Evolutionary conservation across 169 alveolate species (phyloP), one percentile per base, ranked within the genome.

Genomic region (Cryptosporidium parvum): DNA sequence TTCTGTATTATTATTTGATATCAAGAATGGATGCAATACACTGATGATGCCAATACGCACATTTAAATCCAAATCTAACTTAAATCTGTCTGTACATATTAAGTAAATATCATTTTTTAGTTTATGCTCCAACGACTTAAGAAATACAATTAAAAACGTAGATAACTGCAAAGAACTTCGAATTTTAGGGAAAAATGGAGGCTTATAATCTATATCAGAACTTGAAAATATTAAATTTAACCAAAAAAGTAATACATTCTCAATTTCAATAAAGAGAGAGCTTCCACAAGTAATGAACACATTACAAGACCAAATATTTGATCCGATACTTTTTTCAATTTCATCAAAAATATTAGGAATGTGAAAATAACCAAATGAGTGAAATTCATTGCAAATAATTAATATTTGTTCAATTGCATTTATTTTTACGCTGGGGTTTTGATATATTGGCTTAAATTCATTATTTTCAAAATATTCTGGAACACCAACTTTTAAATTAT

Each of bases 211-310:
- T 23, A 70, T n/a, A 12, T 44, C 59, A 10, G 56, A 31, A n/a
- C 69, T 44, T 26, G 69, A 80, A 62, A 80, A 80, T 9, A 80
- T 51, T 14, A 80, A 42, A 37, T 80, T 59, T 62, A 80, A 39
- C 89, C 89, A 80, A 39, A 80, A 80, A 10, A 80, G 75, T 1
- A 80, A 21, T 62, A 80, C 89, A 80, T 80, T 80, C 6, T 26
- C 35, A 29, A 80, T 48, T 65, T 80, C 89, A 35, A 37, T 18
- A 23, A 80, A 80, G 10, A 62, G 31, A 18, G 80, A 62, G 29
- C 89, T 65, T 42, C 89, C 89, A 39, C 89, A 80, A 18, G 89
- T 80, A 42, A 80, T 70, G 39, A 80, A 80, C 23, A 62, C 62
- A 21, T 39, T 51, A 80, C 89, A 80, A 42, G 69, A 80, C 89